phyloP scores from a whole-genome alignment of 73 alveolate genomes.

The Paraurostyla sp. region DNA sequence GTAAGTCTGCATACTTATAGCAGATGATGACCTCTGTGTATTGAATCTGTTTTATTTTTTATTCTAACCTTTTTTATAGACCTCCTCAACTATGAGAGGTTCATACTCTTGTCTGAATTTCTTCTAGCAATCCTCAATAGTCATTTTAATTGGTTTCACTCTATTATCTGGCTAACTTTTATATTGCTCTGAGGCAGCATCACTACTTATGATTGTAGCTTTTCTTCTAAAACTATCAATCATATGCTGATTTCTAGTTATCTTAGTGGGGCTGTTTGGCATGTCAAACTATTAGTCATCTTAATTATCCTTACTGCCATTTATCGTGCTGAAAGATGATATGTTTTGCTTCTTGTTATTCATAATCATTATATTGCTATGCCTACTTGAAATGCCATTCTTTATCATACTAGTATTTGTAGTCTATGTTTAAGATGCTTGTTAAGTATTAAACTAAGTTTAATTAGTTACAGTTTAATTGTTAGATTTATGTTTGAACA shows the following conservation, averaged over 20 bases:
- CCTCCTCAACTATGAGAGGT: conserved; percentile 52
- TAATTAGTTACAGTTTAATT: no score
- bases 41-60: not conserved
- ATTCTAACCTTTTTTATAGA: not conserved
- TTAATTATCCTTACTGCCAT: no score
- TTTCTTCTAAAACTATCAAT: conserved; percentile 12
- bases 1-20: not conserved
- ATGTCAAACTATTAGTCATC: not conserved
- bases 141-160: not conserved
- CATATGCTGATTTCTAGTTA: not conserved
- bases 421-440: no score
- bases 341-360: no score
- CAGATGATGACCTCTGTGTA: no score
- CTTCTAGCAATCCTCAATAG: not conserved
- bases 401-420: no score
- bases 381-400: no score
- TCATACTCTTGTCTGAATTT: conserved; percentile 58
- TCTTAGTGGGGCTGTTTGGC: conserved; percentile 38
- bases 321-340: no score
- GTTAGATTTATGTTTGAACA: no score
- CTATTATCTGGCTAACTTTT: not conserved
- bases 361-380: no score
- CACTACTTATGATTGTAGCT: not conserved
- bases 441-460: no score
- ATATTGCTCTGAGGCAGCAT: no score